Conservation (phyloP, 1,284 basidiomycete genomes). For the Sparassis latifolia region DNA sequence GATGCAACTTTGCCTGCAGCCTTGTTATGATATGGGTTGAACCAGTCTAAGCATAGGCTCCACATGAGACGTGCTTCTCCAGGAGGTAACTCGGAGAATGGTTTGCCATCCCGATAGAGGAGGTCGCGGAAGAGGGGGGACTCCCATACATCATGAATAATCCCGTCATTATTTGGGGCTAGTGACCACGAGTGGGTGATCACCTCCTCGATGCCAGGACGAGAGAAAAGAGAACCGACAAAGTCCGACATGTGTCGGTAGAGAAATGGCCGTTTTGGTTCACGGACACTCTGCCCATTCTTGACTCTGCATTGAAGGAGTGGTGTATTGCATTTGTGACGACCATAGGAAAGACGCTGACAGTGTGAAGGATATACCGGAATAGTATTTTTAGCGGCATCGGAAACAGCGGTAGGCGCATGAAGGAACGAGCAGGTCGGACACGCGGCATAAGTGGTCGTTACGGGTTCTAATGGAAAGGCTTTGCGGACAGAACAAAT, state of each 20-base stretch:
- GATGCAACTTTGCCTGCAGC: conserved; percentile 9
- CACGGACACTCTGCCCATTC: neutral
- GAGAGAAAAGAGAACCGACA: neutral
- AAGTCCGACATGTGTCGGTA: neutral
- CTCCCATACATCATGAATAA: neutral
- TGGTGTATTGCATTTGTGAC: neutral
- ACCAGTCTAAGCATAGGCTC: conserved; percentile 15
- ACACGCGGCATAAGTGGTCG: neutral
- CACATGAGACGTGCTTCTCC: conserved; percentile 5
- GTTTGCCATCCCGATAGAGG: neutral
- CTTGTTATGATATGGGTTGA: conserved; percentile 15
- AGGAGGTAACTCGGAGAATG: conserved; percentile 6
- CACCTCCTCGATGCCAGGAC: neutral
- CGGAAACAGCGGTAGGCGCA: neutral
- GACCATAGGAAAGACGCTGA: neutral
- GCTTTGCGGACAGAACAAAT: neutral
- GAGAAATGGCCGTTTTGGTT: neutral
- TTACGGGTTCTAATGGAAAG: neutral
- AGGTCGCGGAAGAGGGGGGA: neutral
- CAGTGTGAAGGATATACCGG: neutral
- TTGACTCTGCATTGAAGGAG: neutral
- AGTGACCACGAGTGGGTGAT: neutral
- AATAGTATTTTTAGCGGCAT: neutral
- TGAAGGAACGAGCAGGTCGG: neutral
- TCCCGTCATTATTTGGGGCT: neutral